Evolutionary conservation across 2,329 filamentous ascomycete genomes (phyloP), one percentile per base, ranked within the genome.

Genomic region (Colletotrichum tanaceti): DNA sequence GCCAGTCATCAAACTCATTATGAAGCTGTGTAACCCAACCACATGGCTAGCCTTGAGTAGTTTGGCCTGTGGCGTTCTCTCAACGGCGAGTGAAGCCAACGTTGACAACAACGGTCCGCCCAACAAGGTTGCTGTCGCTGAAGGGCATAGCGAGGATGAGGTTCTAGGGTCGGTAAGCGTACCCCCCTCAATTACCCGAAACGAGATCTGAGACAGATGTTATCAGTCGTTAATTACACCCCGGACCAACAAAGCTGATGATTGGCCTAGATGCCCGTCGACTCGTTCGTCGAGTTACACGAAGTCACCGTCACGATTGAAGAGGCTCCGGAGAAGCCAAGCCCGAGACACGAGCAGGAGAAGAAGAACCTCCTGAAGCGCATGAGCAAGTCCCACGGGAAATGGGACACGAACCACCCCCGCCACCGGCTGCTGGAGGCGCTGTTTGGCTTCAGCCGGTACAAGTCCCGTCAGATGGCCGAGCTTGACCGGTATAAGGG

Each of bases 401-500:
- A 53, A 5, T 80, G 79, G 77, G 77, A 77, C 35, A 63, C 71
- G 2, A 76, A 77, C 14, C 82, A 83, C 41, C 77, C 79, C 1
- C 76, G 81, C 2, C 74, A 81, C 63, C 78, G 81, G 0, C 73
- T 83, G 0, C 73, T 84, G 0, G 79, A 83, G 46, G 79, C 81
- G 0, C 71, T 83, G 0, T 75, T 79, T 44, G 80, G 78, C 0
- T 83, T 79, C 55, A 66, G 70, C 3, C 76, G 70, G 5, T 82
- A 83, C 32, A 73, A 76, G 22, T 73, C 77, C 13, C 71, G 75
- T 0, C 78, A 81, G 32, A 75, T 74, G n/a, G 74, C 72, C 1
- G 82, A 83, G 35, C 63, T 83, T 4, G 72, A 77, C 18, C 74
- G 79, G 0, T 73, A 80, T 16, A 75, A 76, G 16, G 73, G 74